Evolutionary conservation across 345 rosid species (phyloP).

Genomic region (Syzygium aqueum): DNA sequence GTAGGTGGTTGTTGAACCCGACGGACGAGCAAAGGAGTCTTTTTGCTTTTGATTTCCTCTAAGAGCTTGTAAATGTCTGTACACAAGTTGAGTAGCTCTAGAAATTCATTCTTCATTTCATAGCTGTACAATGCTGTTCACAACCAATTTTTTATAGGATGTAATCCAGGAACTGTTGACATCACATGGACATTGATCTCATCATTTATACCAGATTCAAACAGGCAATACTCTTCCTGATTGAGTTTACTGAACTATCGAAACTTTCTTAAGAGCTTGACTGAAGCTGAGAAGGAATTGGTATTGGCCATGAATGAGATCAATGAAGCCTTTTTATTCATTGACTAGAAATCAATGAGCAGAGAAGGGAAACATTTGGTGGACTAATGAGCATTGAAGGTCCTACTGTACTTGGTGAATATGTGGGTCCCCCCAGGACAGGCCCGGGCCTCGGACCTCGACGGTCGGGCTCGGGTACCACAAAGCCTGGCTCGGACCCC

Average conservation of each 20-base stretch:
- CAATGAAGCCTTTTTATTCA: neutral
- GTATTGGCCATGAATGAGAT: neutral
- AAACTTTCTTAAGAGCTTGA: neutral
- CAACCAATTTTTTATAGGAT: neutral
- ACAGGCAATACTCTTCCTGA: neutral
- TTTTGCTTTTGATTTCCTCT: conserved; percentile 35
- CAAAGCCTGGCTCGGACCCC: no score
- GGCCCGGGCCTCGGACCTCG: neutral
- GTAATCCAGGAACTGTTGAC: neutral
- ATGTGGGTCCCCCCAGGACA: neutral
- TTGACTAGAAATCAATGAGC: neutral
- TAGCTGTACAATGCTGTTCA: neutral
- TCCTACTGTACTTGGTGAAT: neutral
- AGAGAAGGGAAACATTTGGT: neutral
- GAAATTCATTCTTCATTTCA: neutral
- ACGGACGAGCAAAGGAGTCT: conserved; percentile 79
- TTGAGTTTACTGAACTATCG: neutral
- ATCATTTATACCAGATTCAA: neutral
- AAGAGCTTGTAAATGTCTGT: neutral
- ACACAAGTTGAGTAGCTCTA: neutral
- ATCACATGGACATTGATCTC: neutral
- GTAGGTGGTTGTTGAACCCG: conserved; percentile 74
- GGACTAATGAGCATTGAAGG: neutral
- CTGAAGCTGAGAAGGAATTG: neutral
- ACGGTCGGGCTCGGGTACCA: neutral